phyloP scores from a whole-genome alignment of 2,329 filamentous ascomycete genomes.

The Cyphellophora attinorum region DNA sequence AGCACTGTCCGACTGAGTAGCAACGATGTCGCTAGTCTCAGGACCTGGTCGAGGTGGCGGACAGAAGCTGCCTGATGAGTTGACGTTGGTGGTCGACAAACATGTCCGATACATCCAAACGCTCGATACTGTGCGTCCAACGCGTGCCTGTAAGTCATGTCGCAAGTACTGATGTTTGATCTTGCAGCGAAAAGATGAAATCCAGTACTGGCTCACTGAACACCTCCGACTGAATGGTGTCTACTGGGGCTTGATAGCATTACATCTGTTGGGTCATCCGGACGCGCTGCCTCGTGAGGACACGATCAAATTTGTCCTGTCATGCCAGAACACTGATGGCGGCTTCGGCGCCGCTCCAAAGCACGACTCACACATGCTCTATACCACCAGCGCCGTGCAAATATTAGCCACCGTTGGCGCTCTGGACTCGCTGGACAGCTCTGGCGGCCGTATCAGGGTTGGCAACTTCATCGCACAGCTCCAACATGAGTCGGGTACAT shows the following conservation, averaged over 20 bases:
- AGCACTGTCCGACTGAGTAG: too few species aligned
- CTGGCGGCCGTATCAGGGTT: slow-evolving; percentile 62
- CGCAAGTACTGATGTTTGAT: slow-evolving; percentile 28
- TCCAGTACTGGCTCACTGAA: slow-evolving; percentile 97
- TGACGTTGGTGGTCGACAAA: slow-evolving; percentile 47
- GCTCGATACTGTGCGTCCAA: slow-evolving; percentile 63
- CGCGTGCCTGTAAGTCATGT: too few species aligned
- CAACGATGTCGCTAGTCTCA: slow-evolving; percentile 52
- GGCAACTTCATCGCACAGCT: slow-evolving; percentile 76
- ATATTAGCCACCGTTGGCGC: slow-evolving; percentile 81
- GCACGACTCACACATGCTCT: slow-evolving; percentile 93
- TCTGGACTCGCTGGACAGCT: slow-evolving; percentile 68
- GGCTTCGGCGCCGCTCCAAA: slow-evolving; percentile 90
- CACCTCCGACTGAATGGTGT: slow-evolving; percentile 90
- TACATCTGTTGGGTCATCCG: slow-evolving; percentile 74
- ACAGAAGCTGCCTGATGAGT: slow-evolving; percentile 30
- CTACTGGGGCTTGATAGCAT: slow-evolving; percentile 88
- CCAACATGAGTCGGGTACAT: slow-evolving; percentile 73
- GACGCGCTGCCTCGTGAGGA: slow-evolving; percentile 71
- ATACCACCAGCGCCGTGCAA: slow-evolving; percentile 90
- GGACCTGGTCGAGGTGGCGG: slow-evolving; percentile 47
- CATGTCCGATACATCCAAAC: slow-evolving; percentile 92
- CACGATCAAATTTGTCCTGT: slow-evolving; percentile 86
- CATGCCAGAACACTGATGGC: slow-evolving; percentile 80
- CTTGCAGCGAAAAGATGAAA: slow-evolving; percentile 76